Conservation (phyloP, 2,329 filamentous ascomycete species). For the Xylariaceae sp. region DNA sequence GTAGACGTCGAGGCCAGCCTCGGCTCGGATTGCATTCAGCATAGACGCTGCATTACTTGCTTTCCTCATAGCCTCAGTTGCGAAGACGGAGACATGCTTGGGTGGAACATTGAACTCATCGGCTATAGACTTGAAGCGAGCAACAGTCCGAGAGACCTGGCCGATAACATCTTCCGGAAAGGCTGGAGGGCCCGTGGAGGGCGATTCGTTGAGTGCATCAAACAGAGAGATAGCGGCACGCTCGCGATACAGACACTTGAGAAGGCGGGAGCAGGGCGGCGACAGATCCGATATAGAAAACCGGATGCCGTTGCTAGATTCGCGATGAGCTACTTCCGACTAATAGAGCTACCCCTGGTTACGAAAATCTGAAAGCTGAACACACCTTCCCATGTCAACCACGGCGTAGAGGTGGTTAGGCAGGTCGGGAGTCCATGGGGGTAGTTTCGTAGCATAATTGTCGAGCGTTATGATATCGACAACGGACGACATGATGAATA, state of each 20-base stretch:
- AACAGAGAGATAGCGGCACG: conserved; percentile 80
- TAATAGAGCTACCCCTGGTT: too few relatives aligned
- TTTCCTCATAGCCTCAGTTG: conserved; percentile 82
- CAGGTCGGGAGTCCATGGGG: conserved; percentile 43
- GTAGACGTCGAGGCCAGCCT: conserved; percentile 61
- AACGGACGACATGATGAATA: conserved; percentile 28
- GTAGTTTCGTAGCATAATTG: conserved; percentile 45
- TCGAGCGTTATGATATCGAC: conserved; percentile 46
- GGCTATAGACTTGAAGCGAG: conserved; percentile 68
- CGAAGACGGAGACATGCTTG: conserved; percentile 66
- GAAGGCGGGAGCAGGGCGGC: conserved; percentile 62
- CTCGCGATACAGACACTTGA: conserved; percentile 72
- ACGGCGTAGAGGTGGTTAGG: conserved; percentile 50
- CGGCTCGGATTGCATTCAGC: conserved; percentile 57
- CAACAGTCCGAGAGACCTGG: conserved; percentile 60
- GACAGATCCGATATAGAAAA: conserved; percentile 84
- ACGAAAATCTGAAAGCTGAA: conserved; percentile 10
- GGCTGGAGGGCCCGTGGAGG: conserved; percentile 29
- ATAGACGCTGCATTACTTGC: conserved; percentile 69
- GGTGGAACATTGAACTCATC: conserved; percentile 61
- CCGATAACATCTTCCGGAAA: conserved; percentile 55
- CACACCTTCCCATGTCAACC: conserved; percentile 56
- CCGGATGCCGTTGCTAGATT: conserved; percentile 76
- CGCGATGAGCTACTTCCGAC: conserved; percentile 5
- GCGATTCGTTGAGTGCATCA: conserved; percentile 62